Evolutionary conservation across 1,139 yeast genomes (phyloP).

Genomic region (Magnusiomyces fungicola): DNA sequence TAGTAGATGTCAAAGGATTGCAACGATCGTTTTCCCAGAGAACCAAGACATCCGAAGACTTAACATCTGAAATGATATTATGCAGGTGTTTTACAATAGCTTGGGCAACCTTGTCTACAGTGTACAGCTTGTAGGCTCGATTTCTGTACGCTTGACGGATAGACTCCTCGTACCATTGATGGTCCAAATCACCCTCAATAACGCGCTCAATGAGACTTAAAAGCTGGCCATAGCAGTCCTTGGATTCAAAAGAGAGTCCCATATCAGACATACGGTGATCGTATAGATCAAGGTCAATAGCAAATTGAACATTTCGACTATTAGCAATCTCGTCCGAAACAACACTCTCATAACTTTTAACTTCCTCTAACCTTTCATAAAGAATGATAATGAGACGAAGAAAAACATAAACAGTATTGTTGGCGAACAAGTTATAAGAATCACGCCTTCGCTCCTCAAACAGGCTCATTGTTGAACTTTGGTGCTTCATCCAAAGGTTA

Average conservation of each 20-base stretch:
- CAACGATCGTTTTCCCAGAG: conserved; percentile 77
- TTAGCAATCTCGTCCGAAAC: conserved; percentile 60
- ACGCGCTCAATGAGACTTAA: conserved; percentile 63
- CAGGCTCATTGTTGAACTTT: conserved; percentile 11
- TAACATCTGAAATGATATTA: conserved; percentile 66
- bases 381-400: conserved; percentile 79
- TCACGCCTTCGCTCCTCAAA: conserved; percentile 17
- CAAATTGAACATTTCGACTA: conserved; percentile 70
- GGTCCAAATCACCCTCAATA: conserved; percentile 88
- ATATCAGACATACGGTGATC: conserved; percentile 75
- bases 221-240: conserved; percentile 70
- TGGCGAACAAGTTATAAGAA: conserved; percentile 74
- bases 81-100: conserved; percentile 88
- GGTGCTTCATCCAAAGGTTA: conserved; percentile 52
- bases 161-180: conserved; percentile 92
- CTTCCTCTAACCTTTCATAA: conserved; percentile 71
- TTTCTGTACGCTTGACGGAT: conserved; percentile 92
- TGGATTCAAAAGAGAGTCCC: conserved; percentile 68
- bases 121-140: conserved; percentile 84
- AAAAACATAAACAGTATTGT: conserved; percentile 86
- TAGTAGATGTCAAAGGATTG: conserved; percentile 49
- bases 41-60: conserved; percentile 71
- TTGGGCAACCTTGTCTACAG: conserved; percentile 88
- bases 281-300: conserved; percentile 75
- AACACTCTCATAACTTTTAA: conserved; percentile 56